Conservation (phyloP, 169 alveolate genomes). For the Cardiosporidium cionae region DNA sequence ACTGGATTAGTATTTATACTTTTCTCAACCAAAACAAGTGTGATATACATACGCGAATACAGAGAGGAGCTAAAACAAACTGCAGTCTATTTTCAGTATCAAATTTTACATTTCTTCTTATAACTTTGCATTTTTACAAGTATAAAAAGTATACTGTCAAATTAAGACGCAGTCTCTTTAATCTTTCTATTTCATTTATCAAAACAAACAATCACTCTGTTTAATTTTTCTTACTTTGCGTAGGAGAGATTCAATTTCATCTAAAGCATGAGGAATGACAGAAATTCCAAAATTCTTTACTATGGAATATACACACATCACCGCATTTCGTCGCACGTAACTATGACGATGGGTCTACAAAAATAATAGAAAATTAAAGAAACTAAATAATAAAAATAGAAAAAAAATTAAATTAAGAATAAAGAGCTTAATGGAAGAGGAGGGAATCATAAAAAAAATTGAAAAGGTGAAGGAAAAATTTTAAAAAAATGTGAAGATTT, state of each 20-base stretch:
- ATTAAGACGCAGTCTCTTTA: no score
- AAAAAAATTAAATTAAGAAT: not conserved
- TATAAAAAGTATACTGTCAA: no score
- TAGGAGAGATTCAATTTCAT: conserved; percentile 47
- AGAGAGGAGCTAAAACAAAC: no score
- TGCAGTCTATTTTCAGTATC: no score
- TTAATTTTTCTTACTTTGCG: conserved; percentile 25
- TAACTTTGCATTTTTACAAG: no score
- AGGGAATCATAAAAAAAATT: not conserved
- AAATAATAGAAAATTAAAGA: not conserved
- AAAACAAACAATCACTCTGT: not conserved
- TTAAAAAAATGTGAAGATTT: no score
- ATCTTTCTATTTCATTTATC: no score
- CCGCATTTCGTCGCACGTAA: conserved; percentile 86
- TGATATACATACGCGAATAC: no score
- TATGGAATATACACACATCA: conserved; percentile 78
- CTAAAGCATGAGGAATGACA: conserved; percentile 70
- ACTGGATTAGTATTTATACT: no score
- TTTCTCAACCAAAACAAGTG: no score
- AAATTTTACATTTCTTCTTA: no score
- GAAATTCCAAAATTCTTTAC: conserved; percentile 74
- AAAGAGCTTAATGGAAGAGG: not conserved
- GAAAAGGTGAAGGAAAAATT: no score
- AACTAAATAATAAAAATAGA: not conserved
- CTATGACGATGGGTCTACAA: conserved; percentile 73